Conservation (phyloP, 2,329 filamentous ascomycete species). For the Cladophialophora exuberans region DNA sequence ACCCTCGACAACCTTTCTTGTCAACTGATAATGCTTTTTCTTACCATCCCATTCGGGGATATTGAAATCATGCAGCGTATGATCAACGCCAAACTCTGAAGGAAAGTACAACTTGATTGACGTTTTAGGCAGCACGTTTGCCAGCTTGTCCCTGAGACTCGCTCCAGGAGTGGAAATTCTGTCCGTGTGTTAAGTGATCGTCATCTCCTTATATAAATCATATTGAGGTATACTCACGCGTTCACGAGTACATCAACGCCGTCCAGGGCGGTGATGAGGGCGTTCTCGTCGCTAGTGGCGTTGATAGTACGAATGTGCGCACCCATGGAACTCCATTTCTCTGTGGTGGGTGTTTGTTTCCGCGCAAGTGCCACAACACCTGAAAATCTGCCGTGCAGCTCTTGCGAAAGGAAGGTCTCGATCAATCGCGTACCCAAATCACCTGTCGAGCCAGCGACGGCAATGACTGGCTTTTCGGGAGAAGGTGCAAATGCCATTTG, state of each 20-base stretch:
- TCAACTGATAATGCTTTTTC: slow-evolving; percentile 36
- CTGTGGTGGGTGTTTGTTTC: slow-evolving; percentile 6
- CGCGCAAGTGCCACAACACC: slow-evolving; percentile 35
- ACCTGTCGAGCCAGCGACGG: slow-evolving; percentile 37
- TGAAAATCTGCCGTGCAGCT: slow-evolving; percentile 31
- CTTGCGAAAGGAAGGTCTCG: slow-evolving; percentile 32
- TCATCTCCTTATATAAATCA: neutral
- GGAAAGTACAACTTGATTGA: slow-evolving; percentile 40
- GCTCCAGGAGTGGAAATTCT: slow-evolving; percentile 35
- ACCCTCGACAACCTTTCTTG: slow-evolving; percentile 16
- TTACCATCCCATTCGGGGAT: slow-evolving; percentile 42
- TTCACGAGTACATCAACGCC: slow-evolving; percentile 41
- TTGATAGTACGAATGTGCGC: slow-evolving; percentile 24
- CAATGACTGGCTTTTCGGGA: slow-evolving; percentile 22
- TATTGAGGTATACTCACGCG: slow-evolving; percentile 19
- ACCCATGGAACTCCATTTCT: slow-evolving; percentile 3
- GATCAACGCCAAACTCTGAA: slow-evolving; percentile 45
- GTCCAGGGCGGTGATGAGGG: slow-evolving; percentile 33
- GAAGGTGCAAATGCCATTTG: slow-evolving; percentile 1
- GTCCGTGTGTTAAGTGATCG: too few relatives aligned
- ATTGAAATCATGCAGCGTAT: slow-evolving; percentile 42
- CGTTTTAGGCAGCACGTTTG: slow-evolving; percentile 33
- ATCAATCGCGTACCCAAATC: slow-evolving; percentile 34
- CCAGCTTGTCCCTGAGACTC: slow-evolving; percentile 37
- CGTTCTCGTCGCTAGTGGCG: slow-evolving; percentile 29